Conservation (phyloP, 108 stramenopile genomes). For the Cylindrotheca fusiformis region DNA sequence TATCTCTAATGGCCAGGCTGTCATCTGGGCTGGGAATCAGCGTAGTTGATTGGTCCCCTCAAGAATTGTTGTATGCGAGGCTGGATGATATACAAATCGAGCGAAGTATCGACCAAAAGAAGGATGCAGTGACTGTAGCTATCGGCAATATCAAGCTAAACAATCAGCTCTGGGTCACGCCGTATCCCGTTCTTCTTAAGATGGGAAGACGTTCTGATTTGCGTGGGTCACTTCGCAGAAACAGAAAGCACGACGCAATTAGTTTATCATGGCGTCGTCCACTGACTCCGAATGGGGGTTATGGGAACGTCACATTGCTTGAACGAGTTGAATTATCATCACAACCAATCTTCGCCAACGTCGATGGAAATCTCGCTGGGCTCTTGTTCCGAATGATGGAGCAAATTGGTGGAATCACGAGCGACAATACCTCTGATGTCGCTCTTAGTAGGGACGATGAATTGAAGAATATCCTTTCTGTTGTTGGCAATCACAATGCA, state of each 20-base stretch:
- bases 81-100: slow-evolving; percentile 40
- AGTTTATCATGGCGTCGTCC: slow-evolving; percentile 24
- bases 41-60: slow-evolving; percentile 59
- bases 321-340: slow-evolving; percentile 36
- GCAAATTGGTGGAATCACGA: slow-evolving; percentile 17
- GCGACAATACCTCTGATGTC: neutral
- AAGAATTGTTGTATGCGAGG: slow-evolving; percentile 51
- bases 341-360: slow-evolving; percentile 40
- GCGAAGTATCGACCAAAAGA: slow-evolving; percentile 13
- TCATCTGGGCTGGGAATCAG: slow-evolving; percentile 47
- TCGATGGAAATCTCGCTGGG: slow-evolving; percentile 40
- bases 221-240: slow-evolving; percentile 4
- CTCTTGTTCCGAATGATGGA: slow-evolving; percentile 24
- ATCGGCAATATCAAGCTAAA: slow-evolving; percentile 46
- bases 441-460: slow-evolving; percentile 27
- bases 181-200: slow-evolving; percentile 59
- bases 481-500: slow-evolving; percentile 3
- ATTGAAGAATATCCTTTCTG: slow-evolving; percentile 24
- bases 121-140: slow-evolving; percentile 27
- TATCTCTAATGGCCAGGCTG: slow-evolving; percentile 15
- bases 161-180: slow-evolving; percentile 70
- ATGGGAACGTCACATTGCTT: slow-evolving; percentile 35
- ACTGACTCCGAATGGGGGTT: slow-evolving; percentile 15
- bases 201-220: slow-evolving; percentile 32
- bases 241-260: slow-evolving; percentile 36